Evolutionary conservation across 164 flowering plant species (phyloP), one percentile per base, ranked within the genome.

Genomic region (Stephania japonica): DNA sequence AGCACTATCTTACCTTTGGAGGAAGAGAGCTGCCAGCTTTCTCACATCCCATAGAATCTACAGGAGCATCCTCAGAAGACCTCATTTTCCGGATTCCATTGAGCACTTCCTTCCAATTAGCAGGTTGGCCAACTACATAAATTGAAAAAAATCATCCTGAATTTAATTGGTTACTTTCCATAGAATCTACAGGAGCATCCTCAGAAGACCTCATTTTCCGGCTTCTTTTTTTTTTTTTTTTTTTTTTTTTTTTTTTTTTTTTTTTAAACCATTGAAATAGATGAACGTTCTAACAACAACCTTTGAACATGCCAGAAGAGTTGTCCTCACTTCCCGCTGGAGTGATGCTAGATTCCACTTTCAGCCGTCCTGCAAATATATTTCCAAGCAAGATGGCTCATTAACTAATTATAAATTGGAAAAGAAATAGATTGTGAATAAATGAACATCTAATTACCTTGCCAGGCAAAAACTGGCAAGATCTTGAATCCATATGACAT

Each of bases 21-120:
- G 99, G 98, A 68, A 92, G 92, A 75, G 79, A 41, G 67, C 78
- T 85, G 47, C 98, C 98, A 80, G 97, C 99, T 83, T 90, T 93
- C 85, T 92, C 99, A 85, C 98, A 93, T 73, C 97, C 98, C 96
- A 93, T 88, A 9, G 91, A 82, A 80, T 96, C 97, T 47, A 96
- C 99, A 11, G 99, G 98, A 70, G 98, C 99, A 86, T 87, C 91
- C 78, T 89, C 94, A 47, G 87, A 83, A 62, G 93, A 86, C 77
- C 97, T 91, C 97, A 96, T 93, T 65, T 81, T 79, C 23, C 86
- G 87, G 49, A 96, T 93, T 42, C 94, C 97, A 76, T 91, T 84
- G 53, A 92, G 95, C 42, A 96, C 88, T 71, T 82, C 89, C 75
- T 85, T 93, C 99, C 99, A 96, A 72, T 92, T 85, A 42, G 77